Evolutionary conservation across 345 rosid species (phyloP).

Genomic region (Trapa bicornis): DNA sequence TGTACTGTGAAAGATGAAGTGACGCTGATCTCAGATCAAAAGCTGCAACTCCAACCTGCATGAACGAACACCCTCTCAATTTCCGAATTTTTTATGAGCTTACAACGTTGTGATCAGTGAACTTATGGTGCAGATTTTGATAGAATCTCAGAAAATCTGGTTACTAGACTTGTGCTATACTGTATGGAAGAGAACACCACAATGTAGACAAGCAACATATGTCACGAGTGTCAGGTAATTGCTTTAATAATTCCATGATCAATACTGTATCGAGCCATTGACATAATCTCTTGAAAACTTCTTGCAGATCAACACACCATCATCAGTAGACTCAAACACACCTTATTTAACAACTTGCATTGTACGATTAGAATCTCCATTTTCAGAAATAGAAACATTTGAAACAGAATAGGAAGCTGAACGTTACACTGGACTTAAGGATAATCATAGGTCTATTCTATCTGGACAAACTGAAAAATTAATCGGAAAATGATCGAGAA

Average conservation of each 20-base stretch:
- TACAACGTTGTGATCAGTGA: neutral
- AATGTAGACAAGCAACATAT: too few relatives aligned
- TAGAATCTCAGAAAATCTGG: neutral
- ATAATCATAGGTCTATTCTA: neutral
- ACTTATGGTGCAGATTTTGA: neutral
- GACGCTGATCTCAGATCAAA: slow-evolving; percentile 85
- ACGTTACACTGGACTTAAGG: neutral
- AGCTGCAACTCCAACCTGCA: slow-evolving; percentile 90
- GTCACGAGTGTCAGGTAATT: neutral
- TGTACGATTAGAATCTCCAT: neutral
- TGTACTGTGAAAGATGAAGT: slow-evolving; percentile 87
- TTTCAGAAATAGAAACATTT: neutral
- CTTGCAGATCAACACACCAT: neutral
- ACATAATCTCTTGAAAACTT: neutral
- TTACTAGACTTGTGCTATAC: neutral
- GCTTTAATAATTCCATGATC: neutral
- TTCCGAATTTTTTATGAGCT: neutral
- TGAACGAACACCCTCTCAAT: slow-evolving; percentile 2
- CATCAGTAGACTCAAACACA: neutral
- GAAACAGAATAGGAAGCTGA: neutral
- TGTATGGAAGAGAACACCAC: neutral
- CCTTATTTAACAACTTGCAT: neutral
- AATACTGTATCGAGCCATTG: neutral
- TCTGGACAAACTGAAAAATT: neutral
- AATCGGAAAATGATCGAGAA: neutral